These are phyloP conservation scores for Isabelozyma heimii DNA, from an alignment of 805 yeast genomes.

Conservation along the genomic window DNA sequence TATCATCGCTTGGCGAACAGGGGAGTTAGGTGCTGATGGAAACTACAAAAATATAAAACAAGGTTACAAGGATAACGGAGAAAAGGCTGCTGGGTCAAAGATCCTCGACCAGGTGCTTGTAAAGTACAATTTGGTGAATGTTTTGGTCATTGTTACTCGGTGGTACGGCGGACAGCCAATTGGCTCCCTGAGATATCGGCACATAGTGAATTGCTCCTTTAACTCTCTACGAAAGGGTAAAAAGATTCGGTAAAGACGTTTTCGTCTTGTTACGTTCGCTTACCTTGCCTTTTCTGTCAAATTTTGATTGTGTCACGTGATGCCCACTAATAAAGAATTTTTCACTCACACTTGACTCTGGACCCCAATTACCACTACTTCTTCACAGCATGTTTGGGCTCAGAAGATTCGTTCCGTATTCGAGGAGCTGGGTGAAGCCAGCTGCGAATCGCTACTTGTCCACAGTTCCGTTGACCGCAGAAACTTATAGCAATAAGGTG, in stretches of 20 bases:
- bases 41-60: constrained; percentile 38
- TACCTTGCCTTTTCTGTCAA: background rate
- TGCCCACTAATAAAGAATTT: background rate
- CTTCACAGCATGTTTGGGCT: background rate
- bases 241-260: background rate
- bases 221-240: constrained; percentile 39
- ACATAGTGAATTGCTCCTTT: constrained; percentile 55
- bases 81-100: constrained; percentile 68
- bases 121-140: constrained; percentile 47
- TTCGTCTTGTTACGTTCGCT: background rate
- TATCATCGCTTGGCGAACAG: constrained; percentile 73
- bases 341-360: background rate
- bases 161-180: constrained; percentile 83
- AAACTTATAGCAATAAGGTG: constrained; percentile 59
- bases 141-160: constrained; percentile 66
- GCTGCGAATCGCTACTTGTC: background rate
- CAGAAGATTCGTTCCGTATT: background rate
- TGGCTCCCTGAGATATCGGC: constrained; percentile 70
- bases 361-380: background rate
- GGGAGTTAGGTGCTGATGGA: constrained; percentile 13
- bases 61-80: constrained; percentile 71
- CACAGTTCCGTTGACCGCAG: constrained; percentile 61
- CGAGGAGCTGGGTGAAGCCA: background rate
- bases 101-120: constrained; percentile 52
- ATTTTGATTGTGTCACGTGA: background rate